Percentiles rank a stretch among this genome's conserved stretches.
These are phyloP conservation scores for Sextonia rubra DNA, from an alignment of 164 flowering plant species.

Conservation along the genomic window DNA sequence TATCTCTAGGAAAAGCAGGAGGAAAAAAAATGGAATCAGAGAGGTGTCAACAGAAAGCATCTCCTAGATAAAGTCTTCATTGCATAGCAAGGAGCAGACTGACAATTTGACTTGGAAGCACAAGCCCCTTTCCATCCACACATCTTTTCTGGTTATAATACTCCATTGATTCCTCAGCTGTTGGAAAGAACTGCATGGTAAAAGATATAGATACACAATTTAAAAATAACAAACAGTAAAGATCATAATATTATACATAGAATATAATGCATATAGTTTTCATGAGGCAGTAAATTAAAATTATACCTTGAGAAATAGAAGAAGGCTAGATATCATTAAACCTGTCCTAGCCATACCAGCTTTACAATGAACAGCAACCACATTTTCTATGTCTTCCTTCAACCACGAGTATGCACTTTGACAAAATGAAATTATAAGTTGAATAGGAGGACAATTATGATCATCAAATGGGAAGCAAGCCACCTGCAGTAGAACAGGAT, in stretches of 20 bases:
- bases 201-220: neutral
- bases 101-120: constrained; percentile 98
- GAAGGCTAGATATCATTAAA: constrained; percentile 95
- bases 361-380: constrained; percentile 96
- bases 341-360: constrained; percentile 99
- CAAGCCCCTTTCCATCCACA: constrained; percentile 91
- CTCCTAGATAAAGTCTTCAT: neutral
- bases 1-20: constrained; percentile 56
- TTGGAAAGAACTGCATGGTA: constrained; percentile 79
- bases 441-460: constrained; percentile 94
- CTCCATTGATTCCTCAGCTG: constrained; percentile 97
- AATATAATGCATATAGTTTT: neutral
- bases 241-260: neutral
- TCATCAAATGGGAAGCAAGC: constrained; percentile 98
- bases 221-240: neutral
- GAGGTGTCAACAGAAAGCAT: neutral
- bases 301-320: constrained; percentile 78
- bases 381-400: constrained; percentile 97
- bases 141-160: constrained; percentile 99
- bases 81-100: constrained; percentile 23
- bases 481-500: constrained; percentile 41
- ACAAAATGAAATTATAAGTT: constrained; percentile 80
- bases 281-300: neutral
- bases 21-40: constrained; percentile 9
- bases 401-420: constrained; percentile 97